Base-by-base conservation (phyloP, 1,284 basidiomycete genomes). In the Cryptococcus deneoformans region DNA sequence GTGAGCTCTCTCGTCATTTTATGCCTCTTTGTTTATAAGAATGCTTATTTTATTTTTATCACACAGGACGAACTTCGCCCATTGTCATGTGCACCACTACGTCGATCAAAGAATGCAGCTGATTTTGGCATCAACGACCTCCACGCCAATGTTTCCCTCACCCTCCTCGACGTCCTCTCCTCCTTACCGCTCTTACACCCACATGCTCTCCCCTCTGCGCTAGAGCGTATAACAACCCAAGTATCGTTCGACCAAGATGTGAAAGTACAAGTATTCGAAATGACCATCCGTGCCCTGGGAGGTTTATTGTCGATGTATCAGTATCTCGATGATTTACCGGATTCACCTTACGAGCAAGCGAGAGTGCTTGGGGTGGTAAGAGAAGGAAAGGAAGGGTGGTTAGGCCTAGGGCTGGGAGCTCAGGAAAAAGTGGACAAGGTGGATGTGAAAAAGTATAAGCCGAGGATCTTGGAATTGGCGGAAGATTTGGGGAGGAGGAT, bases 201-300 rank as follows among this genome's bases (percentile, higher is more conserved):
- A 10, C 51, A 57, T 0, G 71, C 68, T 11, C 74, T 67, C 24
- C 67, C 20, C 20, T 20, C 53, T 34, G 75, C 75, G 0, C 56
- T 79, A 6, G 64, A 70, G 39, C 56, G 53, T 7, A 70, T 76
- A 12, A 53, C 68, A 7, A 63, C 56, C 20, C 20, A 20, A 20
- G 53, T 72, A 2, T 60, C 62, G 2, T 77, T 77, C 58, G 74
- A 78, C 58, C 72, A 73, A 57, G 76, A 81, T 64, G 75, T 77
- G 52, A 79, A 79, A 55, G 76, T 82, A 1, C 93, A 97, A 81
- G 71, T 77, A 6, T 77, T 77, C 58, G 75, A 72, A 79, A 89
- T 88, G 14, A 94, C 89, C 2, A 94, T 94, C 59, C 85, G 91
- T 38, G 89, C 90, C 2, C 80, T 97, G 4, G 93, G 94, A 5